Evolutionary conservation across 1,139 yeast genomes (phyloP).

Genomic region (Candida albicans): DNA sequence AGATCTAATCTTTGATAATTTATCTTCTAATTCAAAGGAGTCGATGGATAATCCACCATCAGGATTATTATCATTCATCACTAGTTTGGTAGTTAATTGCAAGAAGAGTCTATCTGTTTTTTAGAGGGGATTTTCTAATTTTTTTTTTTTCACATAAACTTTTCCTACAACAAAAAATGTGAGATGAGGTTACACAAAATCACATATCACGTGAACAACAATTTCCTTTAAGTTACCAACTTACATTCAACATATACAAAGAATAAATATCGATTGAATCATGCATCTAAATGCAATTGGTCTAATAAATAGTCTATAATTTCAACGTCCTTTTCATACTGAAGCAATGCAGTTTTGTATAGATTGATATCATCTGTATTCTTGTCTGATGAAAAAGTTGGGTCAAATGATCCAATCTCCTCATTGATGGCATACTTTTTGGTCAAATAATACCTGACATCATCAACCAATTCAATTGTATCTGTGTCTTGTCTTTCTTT

Average conservation of each 20-base stretch:
- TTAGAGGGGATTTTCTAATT: neutral
- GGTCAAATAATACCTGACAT: constrained; percentile 63
- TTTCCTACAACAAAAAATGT: neutral
- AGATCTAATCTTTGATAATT: constrained; percentile 64
- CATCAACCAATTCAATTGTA: constrained; percentile 77
- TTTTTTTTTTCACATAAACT: neutral
- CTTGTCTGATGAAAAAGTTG: constrained; percentile 19
- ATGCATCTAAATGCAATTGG: constrained; percentile 47
- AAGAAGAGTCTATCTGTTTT: neutral
- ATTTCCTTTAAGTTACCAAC: too few relatives aligned
- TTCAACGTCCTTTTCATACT: constrained; percentile 36
- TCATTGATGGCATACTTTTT: constrained; percentile 45
- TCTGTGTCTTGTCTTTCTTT: constrained; percentile 67
- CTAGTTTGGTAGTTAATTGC: neutral
- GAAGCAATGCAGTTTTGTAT: constrained; percentile 26
- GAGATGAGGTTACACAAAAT: constrained; percentile 9
- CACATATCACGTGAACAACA: constrained; percentile 2
- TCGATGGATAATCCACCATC: constrained; percentile 43
- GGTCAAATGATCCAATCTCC: constrained; percentile 31
- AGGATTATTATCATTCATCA: constrained; percentile 37
- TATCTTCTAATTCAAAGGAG: constrained; percentile 60
- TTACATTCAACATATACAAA: neutral
- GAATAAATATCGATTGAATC: constrained; percentile 1
- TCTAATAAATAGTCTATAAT: constrained; percentile 46
- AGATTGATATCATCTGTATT: constrained; percentile 29